Evolutionary conservation across 148 eudicot species (phyloP).

Genomic region (Rhododendron ferrugineum): DNA sequence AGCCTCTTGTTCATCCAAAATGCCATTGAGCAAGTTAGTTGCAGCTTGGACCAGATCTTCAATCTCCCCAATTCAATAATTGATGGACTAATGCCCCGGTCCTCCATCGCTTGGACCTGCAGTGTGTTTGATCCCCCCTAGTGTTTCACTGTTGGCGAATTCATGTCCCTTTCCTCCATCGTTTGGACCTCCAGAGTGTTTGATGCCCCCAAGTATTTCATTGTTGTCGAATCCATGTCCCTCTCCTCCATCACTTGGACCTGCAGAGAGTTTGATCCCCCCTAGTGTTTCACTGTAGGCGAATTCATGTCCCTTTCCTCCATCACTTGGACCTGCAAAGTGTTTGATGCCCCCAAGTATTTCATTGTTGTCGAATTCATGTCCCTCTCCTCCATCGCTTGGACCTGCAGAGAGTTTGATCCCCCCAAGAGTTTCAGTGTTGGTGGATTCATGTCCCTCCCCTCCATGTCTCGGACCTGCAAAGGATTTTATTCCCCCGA

Average conservation of each 20-base stretch:
- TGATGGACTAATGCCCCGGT: neutral
- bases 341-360: too few species aligned
- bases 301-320: too few species aligned
- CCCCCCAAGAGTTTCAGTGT: neutral
- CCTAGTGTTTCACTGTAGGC: too few species aligned
- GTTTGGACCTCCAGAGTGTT: slow-evolving; percentile 20
- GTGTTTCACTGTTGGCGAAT: neutral
- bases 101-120: neutral
- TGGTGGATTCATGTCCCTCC: neutral
- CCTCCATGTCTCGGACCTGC: neutral
- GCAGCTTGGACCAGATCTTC: neutral
- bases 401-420: neutral
- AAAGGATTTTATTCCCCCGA: neutral
- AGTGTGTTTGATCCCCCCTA: neutral
- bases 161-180: neutral
- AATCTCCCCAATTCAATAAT: neutral
- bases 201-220: neutral
- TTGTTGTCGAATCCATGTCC: neutral
- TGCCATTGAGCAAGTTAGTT: neutral
- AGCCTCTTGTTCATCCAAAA: neutral
- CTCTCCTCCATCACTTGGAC: slow-evolving; percentile 15
- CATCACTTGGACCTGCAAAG: too few species aligned
- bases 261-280: neutral
- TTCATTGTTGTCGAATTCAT: too few species aligned
- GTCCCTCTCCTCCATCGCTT: neutral